Evolutionary conservation across 2,329 filamentous ascomycete genomes (phyloP).

Genomic region (Fusarium gaditjirri): DNA sequence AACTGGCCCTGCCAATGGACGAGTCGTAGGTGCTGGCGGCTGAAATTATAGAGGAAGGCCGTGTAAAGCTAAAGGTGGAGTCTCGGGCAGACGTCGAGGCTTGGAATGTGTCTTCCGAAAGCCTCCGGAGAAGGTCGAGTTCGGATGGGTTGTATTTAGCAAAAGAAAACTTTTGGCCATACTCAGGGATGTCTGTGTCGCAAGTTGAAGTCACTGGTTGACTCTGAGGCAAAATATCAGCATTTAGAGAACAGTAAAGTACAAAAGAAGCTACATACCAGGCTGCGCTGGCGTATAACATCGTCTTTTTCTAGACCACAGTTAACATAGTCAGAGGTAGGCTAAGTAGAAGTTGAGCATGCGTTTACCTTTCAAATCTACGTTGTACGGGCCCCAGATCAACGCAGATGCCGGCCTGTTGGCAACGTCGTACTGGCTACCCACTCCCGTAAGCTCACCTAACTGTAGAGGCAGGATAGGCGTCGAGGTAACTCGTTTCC

Average conservation of each 20-base stretch:
- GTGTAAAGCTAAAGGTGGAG: constrained; percentile 12
- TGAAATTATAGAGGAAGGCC: constrained; percentile 11
- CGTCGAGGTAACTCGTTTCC: not conserved
- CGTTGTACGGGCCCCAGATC: not conserved
- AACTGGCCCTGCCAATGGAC: not conserved
- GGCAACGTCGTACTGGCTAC: constrained; percentile 11
- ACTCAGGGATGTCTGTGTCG: not conserved
- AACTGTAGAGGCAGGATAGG: not conserved
- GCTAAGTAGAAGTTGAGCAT: not conserved
- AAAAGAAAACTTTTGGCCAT: not conserved
- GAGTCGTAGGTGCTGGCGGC: constrained; percentile 21
- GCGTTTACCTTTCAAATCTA: not conserved
- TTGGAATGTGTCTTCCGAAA: constrained; percentile 8
- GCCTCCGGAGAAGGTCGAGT: not conserved
- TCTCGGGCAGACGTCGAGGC: not conserved
- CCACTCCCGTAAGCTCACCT: constrained; percentile 19
- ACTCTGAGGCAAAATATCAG: not conserved
- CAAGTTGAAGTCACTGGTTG: not conserved
- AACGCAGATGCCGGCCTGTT: not conserved
- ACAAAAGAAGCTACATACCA: not conserved
- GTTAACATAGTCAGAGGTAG: not conserved
- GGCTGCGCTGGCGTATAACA: not conserved
- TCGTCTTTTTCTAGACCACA: not conserved
- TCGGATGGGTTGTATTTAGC: not conserved
- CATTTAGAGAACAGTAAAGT: not conserved